These are phyloP conservation scores for Erodium maritimum DNA, from an alignment of 345 rosid species.

Conservation along the genomic window DNA sequence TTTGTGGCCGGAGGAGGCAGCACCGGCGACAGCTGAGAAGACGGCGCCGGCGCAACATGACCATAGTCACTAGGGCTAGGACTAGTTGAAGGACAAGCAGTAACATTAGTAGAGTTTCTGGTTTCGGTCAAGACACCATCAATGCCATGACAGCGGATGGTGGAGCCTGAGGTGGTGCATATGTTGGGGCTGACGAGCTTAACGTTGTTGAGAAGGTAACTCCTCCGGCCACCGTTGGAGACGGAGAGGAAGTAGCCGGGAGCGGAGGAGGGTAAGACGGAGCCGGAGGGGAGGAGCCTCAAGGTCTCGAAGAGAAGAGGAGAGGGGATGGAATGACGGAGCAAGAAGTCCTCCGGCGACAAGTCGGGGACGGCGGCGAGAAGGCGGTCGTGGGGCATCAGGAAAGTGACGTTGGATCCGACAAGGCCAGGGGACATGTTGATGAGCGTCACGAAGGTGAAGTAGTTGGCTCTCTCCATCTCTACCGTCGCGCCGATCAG, in stretches of 20 bases:
- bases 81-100: background rate
- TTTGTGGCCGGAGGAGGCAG: background rate
- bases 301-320: slow-evolving; percentile 60
- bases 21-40: background rate
- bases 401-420: slow-evolving; percentile 43
- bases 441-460: slow-evolving; percentile 57
- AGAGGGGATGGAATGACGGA: slow-evolving; percentile 63
- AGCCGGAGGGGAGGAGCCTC: slow-evolving; percentile 42
- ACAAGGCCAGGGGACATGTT: slow-evolving; percentile 38
- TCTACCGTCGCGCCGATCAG: slow-evolving; percentile 45
- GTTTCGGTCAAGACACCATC: background rate
- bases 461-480: slow-evolving; percentile 63
- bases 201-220: slow-evolving; percentile 46
- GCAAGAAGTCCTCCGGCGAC: slow-evolving; percentile 31
- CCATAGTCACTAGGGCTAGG: background rate
- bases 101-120: background rate
- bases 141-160: background rate
- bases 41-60: background rate
- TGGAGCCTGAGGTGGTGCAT: background rate
- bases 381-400: slow-evolving; percentile 59
- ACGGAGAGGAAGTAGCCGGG: slow-evolving; percentile 36
- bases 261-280: slow-evolving; percentile 39
- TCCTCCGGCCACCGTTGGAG: slow-evolving; percentile 39
- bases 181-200: slow-evolving; percentile 6
- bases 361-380: slow-evolving; percentile 25